Conservation (phyloP, 345 rosid species). For the Eutrema yunnanense region DNA sequence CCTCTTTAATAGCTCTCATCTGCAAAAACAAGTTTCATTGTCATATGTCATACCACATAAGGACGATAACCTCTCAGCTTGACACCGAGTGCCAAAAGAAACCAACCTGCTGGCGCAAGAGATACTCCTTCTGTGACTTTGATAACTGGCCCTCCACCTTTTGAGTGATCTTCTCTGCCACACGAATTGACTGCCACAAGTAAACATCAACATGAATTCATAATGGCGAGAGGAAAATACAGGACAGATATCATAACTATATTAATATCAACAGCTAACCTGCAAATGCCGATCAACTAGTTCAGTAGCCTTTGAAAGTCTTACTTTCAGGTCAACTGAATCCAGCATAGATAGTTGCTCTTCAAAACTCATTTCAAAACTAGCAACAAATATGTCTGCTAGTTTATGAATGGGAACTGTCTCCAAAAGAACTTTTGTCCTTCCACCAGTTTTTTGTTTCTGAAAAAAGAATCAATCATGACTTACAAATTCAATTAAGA, state of each 20-base stretch:
- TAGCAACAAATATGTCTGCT: constrained; percentile 99
- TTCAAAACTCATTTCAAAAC: constrained; percentile 97
- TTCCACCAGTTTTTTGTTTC: constrained; percentile 96
- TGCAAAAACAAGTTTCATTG: constrained; percentile 28
- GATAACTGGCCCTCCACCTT: constrained; percentile 98
- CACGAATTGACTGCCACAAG: constrained; percentile 91
- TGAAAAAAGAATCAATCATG: constrained; percentile 28
- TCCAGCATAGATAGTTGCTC: constrained; percentile 95
- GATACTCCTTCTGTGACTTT: constrained; percentile 98
- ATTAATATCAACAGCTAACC: constrained; percentile 40
- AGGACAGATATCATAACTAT: constrained; percentile 9
- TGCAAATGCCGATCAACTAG: constrained; percentile 97
- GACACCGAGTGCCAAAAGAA: constrained; percentile 10
- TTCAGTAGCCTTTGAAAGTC: constrained; percentile 95
- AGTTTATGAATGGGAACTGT: constrained; percentile 94
- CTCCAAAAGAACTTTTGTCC: constrained; percentile 92
- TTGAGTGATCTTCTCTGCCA: constrained; percentile 97
- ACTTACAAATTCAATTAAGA: neutral
- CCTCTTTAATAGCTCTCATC: constrained; percentile 99
- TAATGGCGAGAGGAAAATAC: constrained; percentile 7
- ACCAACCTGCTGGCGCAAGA: constrained; percentile 96
- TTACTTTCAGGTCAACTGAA: constrained; percentile 85
- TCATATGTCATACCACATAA: constrained; percentile 5
- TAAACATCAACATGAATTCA: constrained; percentile 26
- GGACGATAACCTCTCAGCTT: neutral